Conservation (phyloP, 106 monocot genomes). For the Dendrobium catenatum region DNA sequence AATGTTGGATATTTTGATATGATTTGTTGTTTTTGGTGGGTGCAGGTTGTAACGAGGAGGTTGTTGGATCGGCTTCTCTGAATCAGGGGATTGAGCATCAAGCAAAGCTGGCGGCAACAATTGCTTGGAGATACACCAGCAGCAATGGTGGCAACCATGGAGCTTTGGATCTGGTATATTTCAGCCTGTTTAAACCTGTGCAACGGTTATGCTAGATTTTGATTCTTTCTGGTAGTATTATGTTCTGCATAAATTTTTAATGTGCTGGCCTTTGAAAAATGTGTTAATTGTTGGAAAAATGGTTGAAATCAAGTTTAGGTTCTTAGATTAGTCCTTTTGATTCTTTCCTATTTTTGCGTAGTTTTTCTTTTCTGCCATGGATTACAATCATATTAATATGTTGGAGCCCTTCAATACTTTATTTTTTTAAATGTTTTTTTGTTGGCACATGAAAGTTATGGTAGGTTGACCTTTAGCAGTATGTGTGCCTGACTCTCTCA, state of each 20-base stretch:
- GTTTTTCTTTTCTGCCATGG: background rate
- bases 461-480: too few species aligned
- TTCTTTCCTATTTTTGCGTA: background rate
- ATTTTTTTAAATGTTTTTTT: background rate
- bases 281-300: background rate
- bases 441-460: background rate
- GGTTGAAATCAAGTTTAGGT: background rate
- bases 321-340: background rate
- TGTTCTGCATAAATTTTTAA: background rate
- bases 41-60: conserved; percentile 4
- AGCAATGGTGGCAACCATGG: conserved; percentile 44
- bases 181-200: background rate
- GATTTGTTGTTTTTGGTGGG: conserved; percentile 1
- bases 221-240: background rate
- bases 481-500: too few species aligned
- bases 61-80: background rate
- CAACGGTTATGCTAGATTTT: background rate
- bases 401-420: background rate
- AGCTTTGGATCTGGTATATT: conserved; percentile 52
- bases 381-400: background rate
- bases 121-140: conserved; percentile 61
- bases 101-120: conserved; percentile 63
- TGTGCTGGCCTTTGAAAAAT: background rate
- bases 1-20: background rate
- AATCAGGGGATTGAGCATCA: background rate